phyloP scores from a whole-genome alignment of 202 grass and related monocot genomes.

The Hordeum pubiflorum region DNA sequence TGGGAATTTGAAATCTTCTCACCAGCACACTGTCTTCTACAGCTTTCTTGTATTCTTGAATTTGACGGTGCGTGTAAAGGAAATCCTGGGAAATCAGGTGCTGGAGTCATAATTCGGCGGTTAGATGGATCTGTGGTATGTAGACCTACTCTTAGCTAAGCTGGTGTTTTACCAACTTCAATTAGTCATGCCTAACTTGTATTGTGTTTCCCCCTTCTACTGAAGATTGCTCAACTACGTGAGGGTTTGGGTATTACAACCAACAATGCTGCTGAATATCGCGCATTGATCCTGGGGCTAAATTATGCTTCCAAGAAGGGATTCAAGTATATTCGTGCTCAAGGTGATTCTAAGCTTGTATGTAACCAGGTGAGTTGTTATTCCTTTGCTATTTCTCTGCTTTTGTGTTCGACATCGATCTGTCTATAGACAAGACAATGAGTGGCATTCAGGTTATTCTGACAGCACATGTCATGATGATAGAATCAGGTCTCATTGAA shows the following conservation, averaged over 20 bases:
- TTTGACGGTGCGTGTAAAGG: conserved; percentile 84
- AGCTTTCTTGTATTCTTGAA: conserved; percentile 79
- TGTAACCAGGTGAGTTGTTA: conserved; percentile 67
- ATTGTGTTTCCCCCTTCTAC: conserved; percentile 7
- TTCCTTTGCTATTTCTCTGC: neutral
- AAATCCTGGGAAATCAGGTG: conserved; percentile 78
- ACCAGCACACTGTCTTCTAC: neutral
- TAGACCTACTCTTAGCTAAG: neutral
- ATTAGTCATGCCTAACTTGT: conserved; percentile 10
- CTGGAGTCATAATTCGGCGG: conserved; percentile 54
- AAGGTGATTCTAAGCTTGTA: conserved; percentile 71
- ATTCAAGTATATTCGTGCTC: conserved; percentile 56
- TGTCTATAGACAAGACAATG: too few species aligned
- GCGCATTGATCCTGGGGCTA: conserved; percentile 73
- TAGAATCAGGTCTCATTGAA: too few species aligned
- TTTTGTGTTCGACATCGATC: too few species aligned
- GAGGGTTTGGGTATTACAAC: conserved; percentile 74
- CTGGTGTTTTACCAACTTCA: conserved; percentile 16
- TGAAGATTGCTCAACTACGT: conserved; percentile 65
- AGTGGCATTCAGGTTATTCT: too few species aligned
- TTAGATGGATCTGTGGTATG: conserved; percentile 69
- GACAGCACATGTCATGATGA: too few species aligned
- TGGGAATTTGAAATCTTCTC: too few species aligned
- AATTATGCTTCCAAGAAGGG: conserved; percentile 70
- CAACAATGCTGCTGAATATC: conserved; percentile 78